Evolutionary conservation across 345 rosid species (phyloP).

Genomic region (Eucalyptus sp.): DNA sequence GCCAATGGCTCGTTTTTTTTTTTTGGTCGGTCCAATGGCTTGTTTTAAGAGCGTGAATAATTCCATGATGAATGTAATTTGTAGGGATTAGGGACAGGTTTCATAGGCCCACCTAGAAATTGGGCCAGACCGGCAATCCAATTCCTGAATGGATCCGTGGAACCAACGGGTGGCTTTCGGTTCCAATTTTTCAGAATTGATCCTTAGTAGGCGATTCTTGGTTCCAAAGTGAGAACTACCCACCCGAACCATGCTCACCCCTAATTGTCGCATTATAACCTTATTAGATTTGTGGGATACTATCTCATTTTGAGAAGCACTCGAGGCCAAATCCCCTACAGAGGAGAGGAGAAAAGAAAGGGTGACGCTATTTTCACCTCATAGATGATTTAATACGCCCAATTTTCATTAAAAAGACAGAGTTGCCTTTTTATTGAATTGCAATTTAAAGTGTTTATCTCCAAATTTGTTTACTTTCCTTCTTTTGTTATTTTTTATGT

Average conservation of each 20-base stretch:
- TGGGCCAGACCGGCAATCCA: fast-evolving
- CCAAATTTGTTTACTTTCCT: no score
- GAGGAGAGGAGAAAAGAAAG: not conserved
- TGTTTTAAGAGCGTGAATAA: no score
- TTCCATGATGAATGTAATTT: no score
- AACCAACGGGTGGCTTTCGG: fast-evolving
- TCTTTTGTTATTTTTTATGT: no score
- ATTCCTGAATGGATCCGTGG: fast-evolving
- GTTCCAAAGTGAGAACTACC: fast-evolving
- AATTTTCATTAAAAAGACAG: no score
- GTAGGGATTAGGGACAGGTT: fast-evolving
- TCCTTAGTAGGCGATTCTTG: fast-evolving
- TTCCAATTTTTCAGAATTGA: no score
- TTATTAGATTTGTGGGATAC: not conserved
- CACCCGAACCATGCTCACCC: fast-evolving
- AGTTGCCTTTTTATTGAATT: no score
- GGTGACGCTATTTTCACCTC: not conserved
- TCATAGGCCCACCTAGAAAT: not conserved
- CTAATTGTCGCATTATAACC: not conserved
- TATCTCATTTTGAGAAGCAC: not conserved
- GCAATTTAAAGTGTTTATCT: no score
- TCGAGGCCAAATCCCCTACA: fast-evolving
- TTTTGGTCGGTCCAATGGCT: no score
- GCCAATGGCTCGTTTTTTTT: fast-evolving
- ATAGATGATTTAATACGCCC: no score